These are phyloP conservation scores for Teunomyces atbi DNA, from an alignment of 805 yeast species.

Conservation along the genomic window DNA sequence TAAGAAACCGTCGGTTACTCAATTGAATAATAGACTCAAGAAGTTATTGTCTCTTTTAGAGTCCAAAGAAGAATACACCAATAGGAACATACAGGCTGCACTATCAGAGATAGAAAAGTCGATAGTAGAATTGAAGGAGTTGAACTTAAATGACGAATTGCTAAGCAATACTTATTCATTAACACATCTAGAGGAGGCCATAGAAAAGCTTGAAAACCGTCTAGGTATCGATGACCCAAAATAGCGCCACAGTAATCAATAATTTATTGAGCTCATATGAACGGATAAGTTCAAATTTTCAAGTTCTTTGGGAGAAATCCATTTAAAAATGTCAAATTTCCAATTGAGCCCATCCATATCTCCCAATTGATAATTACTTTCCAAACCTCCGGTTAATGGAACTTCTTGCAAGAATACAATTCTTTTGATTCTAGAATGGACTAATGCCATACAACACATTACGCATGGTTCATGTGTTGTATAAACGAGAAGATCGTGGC, in stretches of 20 bases:
- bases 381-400: constrained; percentile 49
- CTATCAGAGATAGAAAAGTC: not conserved
- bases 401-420: constrained; percentile 55
- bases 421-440: constrained; percentile 80
- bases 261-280: not conserved
- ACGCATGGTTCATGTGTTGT: constrained; percentile 95
- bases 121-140: not conserved
- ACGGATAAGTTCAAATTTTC: not conserved
- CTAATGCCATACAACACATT: constrained; percentile 95
- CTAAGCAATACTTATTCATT: not conserved
- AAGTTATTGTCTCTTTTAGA: constrained; percentile 17
- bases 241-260: not conserved
- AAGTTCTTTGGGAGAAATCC: constrained; percentile 44
- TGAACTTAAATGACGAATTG: not conserved
- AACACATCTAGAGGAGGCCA: not conserved
- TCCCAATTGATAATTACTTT: constrained; percentile 72
- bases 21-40: constrained; percentile 18
- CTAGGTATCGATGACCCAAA: not conserved
- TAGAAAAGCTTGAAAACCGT: not conserved
- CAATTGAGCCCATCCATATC: constrained; percentile 76
- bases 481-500: constrained; percentile 73
- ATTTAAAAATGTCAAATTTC: constrained; percentile 79
- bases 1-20: constrained; percentile 10
- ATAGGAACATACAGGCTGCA: not conserved
- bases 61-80: not conserved